Base-by-base conservation (phyloP, 140 eudicot species). In the Flaveria floridana region DNA sequence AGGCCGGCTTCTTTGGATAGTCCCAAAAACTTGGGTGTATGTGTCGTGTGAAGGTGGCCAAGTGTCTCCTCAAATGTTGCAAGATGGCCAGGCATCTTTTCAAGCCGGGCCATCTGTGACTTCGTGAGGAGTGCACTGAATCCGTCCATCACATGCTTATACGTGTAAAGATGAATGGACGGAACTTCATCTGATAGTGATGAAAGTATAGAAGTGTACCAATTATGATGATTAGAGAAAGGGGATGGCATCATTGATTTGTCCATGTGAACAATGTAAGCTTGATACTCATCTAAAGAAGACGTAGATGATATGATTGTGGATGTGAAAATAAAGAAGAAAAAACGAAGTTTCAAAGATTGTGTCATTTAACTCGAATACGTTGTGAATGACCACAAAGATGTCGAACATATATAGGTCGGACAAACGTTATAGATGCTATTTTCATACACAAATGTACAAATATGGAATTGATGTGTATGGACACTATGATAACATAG, bases 181-280 rank as follows among this genome's bases (percentile, higher is more conserved):
- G 82, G 62, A 66, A 42, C 55, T 61, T 69, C 76, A 19, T 78
- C 71, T 14, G 81, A 73, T 39, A 81, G 82, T 7, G 88, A 78
- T 16, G 82, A 78, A 47, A 85, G 82, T 44, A 71, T 28, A 28
- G 88, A 85, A 64, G 77, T 81, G 77, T 85, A 85, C 88, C 88
- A 85, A 18, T 26, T 48, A 55, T 85, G 86, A 66, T 78, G 88
- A 78, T 48, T 6, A 53, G 70, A 15, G 46, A 56, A 84, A 14
- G 85, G 81, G 25, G 85, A 68, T 56, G 88, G 85, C 85, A 84
- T 81, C 65, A 68, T 55, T 53, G 83, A 80, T 80, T 80, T 84
- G 76, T 84, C 87, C 87, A 84, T 80, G 23, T 52, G 87, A 70
- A 84, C 56, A 41, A 84, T 77, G 74, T 84, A 84, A 42, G 87